Base-by-base conservation (phyloP, 208 protist species). In the Crithidia mellificae region DNA sequence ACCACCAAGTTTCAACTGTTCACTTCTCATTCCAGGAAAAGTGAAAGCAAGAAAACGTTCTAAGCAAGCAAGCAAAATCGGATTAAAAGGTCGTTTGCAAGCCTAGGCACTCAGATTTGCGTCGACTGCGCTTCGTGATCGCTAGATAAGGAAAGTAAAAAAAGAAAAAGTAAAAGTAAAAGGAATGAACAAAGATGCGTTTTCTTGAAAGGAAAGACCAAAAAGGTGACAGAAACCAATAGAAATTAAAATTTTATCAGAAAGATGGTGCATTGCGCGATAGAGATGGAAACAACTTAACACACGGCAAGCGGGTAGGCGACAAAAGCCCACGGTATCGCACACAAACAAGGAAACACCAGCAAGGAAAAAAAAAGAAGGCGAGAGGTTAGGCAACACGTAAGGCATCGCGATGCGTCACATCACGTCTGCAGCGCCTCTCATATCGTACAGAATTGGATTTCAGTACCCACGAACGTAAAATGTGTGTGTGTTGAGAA, bases 161-260 rank as follows among this genome's bases (percentile, higher is more conserved):
- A 47, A 47, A 1, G 8, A 49, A 24, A 61, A 5, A 29, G 7
- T 6, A 61, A 44, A 47, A 49, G 11, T 0, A 53, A 15, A 22
- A 41, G 24, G 30, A 46, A 36, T 27, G 49, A 30, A 20, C 30
- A 19, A 46, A 47, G 41, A 55, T 22, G 12, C 27, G 58, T 64
- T 29, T 61, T 61, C n/a, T 43, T 46, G 24, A 55, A 47, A 54
- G 59, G 32, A 32, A 17, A 75, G 41, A 51, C 17, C n/a, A n/a
- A n/a, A n/a, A n/a, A n/a, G n/a, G n/a, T n/a, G n/a, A n/a, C n/a
- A n/a, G n/a, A n/a, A n/a, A n/a, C n/a, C 17, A 22, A 51, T 6
- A 51, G 27, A 51, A 17, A 32, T 20, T 29, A 76, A 63, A 76
- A 64, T 63, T 50, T 55, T 58, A 34, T 17, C 30, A 8, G 19